Evolutionary conservation across 179 eudicot species (phyloP).

Genomic region (Camellia oleifera): DNA sequence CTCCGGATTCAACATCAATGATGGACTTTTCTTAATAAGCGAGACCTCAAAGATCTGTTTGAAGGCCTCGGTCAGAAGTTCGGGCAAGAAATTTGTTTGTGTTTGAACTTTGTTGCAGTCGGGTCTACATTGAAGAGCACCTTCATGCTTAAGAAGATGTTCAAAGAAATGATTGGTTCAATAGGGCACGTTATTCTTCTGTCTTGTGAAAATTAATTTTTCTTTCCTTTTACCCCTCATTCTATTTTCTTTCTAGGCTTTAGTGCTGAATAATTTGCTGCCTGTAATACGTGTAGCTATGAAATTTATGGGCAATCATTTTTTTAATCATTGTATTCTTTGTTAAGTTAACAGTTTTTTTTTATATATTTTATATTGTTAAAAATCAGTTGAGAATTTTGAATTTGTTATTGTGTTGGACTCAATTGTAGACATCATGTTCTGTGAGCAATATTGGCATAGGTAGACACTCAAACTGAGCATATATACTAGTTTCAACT

Average conservation of each 20-base stretch:
- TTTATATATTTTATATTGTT: no score
- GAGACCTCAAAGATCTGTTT: background rate
- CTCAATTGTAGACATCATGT: no score
- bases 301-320: background rate
- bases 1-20: conserved; percentile 29
- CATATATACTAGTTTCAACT: no score
- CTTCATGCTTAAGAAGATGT: background rate
- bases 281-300: background rate
- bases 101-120: background rate
- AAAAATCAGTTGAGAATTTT: no score
- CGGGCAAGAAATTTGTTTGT: background rate
- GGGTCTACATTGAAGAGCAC: background rate
- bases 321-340: background rate
- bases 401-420: no score
- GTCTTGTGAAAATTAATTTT: background rate
- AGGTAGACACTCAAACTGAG: no score
- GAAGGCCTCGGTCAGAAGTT: background rate
- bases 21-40: conserved; percentile 31
- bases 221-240: background rate
- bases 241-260: background rate
- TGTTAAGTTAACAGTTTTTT: no score
- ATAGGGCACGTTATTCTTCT: background rate
- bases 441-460: no score
- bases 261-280: background rate
- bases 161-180: background rate